These are phyloP conservation scores for Russula virescens DNA, from an alignment of 768 basidiomycete species.

Conservation along the genomic window DNA sequence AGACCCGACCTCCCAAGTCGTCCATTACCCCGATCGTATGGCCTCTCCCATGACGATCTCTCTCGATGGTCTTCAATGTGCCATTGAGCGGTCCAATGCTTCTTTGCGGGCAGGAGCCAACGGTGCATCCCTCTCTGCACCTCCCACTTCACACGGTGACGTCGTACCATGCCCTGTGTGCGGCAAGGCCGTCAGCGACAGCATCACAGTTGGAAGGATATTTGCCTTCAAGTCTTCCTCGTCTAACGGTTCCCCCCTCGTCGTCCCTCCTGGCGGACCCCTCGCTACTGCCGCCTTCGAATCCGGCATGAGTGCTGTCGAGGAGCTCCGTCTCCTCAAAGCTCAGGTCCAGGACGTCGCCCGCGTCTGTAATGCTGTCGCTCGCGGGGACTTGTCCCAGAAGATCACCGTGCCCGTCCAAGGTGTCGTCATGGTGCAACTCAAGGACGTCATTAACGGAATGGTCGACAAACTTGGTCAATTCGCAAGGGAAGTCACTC, in stretches of 20 bases:
- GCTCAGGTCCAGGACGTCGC: conserved; percentile 68
- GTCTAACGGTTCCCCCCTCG: conserved; percentile 15
- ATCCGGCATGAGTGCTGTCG: conserved; percentile 55
- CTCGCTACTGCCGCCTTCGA: conserved; percentile 47
- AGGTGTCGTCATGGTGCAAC: conserved; percentile 45
- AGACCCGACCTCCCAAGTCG: not conserved
- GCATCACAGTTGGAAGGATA: conserved; percentile 5
- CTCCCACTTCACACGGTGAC: conserved; percentile 23
- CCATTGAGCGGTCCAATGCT: conserved; percentile 9
- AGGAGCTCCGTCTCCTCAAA: conserved; percentile 69
- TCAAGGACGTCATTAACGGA: conserved; percentile 43
- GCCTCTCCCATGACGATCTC: conserved; percentile 24
- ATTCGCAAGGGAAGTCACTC: conserved; percentile 84
- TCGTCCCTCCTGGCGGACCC: conserved; percentile 43
- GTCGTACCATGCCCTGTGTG: conserved; percentile 21
- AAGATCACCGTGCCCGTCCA: conserved; percentile 49
- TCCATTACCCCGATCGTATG: conserved; percentile 12
- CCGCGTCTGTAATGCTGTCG: conserved; percentile 48
- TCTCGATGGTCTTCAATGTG: conserved; percentile 13
- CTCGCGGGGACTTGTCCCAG: conserved; percentile 43
- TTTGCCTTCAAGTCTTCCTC: not conserved
- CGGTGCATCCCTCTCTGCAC: conserved; percentile 19
- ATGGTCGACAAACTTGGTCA: conserved; percentile 63
- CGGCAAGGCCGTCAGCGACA: conserved; percentile 18
- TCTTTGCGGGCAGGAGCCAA: not conserved